Conservation (phyloP, 805 yeast genomes). For the Yarrowia bubula region DNA sequence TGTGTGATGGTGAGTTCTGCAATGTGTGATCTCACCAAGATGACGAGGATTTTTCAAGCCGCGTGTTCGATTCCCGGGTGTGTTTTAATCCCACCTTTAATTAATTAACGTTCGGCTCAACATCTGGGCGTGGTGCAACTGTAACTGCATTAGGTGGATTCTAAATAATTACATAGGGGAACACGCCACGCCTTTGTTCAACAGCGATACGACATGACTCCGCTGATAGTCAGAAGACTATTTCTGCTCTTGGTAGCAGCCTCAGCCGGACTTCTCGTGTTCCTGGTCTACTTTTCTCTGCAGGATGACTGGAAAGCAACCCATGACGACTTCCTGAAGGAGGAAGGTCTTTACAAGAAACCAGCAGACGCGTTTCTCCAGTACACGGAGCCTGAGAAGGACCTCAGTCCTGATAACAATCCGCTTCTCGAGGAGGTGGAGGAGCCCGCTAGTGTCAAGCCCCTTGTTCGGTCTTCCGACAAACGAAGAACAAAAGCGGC, state of each 20-base stretch:
- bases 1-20: background rate
- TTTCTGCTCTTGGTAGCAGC: conserved; percentile 3
- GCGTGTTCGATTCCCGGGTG: conserved; percentile 1
- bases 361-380: background rate
- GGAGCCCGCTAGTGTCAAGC: conserved; percentile 6
- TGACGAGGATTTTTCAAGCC: background rate
- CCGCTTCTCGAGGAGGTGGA: conserved; percentile 10
- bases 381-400: conserved; percentile 4
- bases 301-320: conserved; percentile 14
- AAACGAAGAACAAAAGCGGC: conserved; percentile 62
- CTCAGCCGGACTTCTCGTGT: background rate
- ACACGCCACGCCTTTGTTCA: background rate
- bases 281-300: conserved; percentile 6
- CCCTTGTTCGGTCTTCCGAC: conserved; percentile 13
- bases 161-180: too few relatives aligned
- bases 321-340: background rate
- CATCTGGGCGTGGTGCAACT: too few relatives aligned
- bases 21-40: background rate
- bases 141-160: too few relatives aligned
- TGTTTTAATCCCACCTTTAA: background rate
- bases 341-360: conserved; percentile 17
- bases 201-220: background rate
- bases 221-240: conserved; percentile 18
- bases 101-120: background rate
- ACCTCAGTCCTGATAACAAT: background rate